phyloP scores from a whole-genome alignment of 345 rosid species.

The Citrus glauca region DNA sequence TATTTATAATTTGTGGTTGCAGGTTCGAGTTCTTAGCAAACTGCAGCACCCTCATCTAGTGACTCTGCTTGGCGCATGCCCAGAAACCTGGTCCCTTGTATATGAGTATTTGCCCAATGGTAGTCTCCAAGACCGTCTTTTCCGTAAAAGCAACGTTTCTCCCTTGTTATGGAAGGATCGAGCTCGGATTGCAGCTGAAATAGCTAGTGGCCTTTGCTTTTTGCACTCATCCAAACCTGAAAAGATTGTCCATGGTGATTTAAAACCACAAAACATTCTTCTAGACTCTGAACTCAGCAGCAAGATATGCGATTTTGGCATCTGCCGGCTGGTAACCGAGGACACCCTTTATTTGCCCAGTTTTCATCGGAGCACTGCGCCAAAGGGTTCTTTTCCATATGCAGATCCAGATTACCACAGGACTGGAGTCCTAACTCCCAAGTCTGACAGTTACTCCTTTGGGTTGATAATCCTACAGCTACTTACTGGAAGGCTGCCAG shows the following conservation, averaged over 20 bases:
- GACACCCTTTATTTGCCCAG: conserved; percentile 41
- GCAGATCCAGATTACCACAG: conserved; percentile 63
- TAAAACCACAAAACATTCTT: conserved; percentile 66
- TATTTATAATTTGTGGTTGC: conserved; percentile 3
- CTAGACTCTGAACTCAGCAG: conserved; percentile 60
- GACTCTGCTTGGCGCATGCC: conserved; percentile 65
- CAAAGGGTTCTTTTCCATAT: conserved; percentile 56
- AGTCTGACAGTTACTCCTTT: conserved; percentile 59
- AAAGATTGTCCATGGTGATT: conserved; percentile 66
- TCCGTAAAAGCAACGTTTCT: conserved; percentile 39
- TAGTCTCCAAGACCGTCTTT: conserved; percentile 55
- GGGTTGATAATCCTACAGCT: conserved; percentile 63
- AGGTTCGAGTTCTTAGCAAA: conserved; percentile 69
- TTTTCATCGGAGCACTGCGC: conserved; percentile 33
- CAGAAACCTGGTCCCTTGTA: conserved; percentile 68
- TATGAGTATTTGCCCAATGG: conserved; percentile 67
- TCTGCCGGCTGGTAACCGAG: conserved; percentile 47
- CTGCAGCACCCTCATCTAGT: conserved; percentile 70
- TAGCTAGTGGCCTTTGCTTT: conserved; percentile 70
- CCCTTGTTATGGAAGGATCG: conserved; percentile 58
- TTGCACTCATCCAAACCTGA: conserved; percentile 71
- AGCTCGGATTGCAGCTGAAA: conserved; percentile 52
- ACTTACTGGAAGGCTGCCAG: conserved; percentile 55
- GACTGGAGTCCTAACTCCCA: conserved; percentile 51
- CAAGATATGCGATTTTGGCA: conserved; percentile 72